Base-by-base conservation (phyloP, 1,284 basidiomycete genomes). In the Sanghuangporus sanghuang region DNA sequence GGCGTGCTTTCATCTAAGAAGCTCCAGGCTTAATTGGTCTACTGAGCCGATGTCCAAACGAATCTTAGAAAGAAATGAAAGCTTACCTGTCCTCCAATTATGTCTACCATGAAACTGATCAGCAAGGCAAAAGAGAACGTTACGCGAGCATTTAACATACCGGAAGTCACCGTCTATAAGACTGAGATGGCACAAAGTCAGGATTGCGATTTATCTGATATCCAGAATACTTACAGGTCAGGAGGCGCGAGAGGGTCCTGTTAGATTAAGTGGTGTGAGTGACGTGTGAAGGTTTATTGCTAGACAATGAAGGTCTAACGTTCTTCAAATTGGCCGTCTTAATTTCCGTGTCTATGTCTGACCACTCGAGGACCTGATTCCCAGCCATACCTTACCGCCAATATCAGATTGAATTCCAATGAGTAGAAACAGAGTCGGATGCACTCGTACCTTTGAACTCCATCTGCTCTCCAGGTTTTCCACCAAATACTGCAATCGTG, bases 321-420 rank as follows among this genome's bases (percentile, higher is more conserved):
- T 79, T 72, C 69, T 85, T 80, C 59, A 87, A 67, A 35, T 80
- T 79, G 38, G 84, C 83, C 1, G 85, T 85, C 78, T 86, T 86
- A 68, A 87, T 82, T 69, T 87, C 85, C 6, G 79, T 79, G 67
- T 86, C 85, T 49, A 89, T 73, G 67, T 86, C 83, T 8, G 74
- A 67, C 84, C 85, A 89, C 67, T 87, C 85, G 11, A 87, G 68
- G 0, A 87, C 85, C 68, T 86, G 84, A 68, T 85, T 85, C 2
- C 85, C 85, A 0, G 85, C 83, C 84, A 87, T 85, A 18, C 83
- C 83, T 81, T 55, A 39, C 55, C 12, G n/a, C 62, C 48, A 54
- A 23, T 40, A 9, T 23, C 53, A 32, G 40, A 52, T 53, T 11
- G 14, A 62, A 11, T 14, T 35, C 7, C 3, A 32, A 32, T 3